Evolutionary conservation across 768 basidiomycete species (phyloP).

Genomic region (Pisolithus tinctorius): DNA sequence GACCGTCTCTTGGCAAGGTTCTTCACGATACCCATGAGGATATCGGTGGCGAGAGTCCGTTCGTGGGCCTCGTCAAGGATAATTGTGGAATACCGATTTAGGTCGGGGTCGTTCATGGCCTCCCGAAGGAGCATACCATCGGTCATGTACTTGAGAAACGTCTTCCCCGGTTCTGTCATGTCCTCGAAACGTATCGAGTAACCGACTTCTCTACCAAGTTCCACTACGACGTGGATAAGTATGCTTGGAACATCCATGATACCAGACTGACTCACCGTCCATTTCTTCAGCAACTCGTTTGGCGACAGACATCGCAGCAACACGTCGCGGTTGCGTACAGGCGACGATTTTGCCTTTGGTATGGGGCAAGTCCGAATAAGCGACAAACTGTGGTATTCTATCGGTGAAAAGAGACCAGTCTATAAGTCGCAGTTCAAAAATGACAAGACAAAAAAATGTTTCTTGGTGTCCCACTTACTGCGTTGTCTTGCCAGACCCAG

Average conservation of each 20-base stretch:
- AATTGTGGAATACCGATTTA: conserved; percentile 91
- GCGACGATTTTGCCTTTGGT: conserved; percentile 86
- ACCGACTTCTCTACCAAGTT: conserved; percentile 90
- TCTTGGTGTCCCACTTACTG: conserved; percentile 53
- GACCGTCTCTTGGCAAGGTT: conserved; percentile 67
- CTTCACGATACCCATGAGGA: conserved; percentile 96
- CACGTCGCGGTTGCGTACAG: conserved; percentile 93
- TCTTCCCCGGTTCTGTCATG: conserved; percentile 69
- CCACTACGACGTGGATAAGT: conserved; percentile 43
- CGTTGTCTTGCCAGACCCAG: conserved; percentile 93
- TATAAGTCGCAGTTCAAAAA: conserved; percentile 18
- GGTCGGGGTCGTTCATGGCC: conserved; percentile 92
- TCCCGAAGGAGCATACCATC: conserved; percentile 98
- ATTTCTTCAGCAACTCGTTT: conserved; percentile 99
- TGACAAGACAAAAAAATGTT: conserved; percentile 12
- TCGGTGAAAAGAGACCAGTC: conserved; percentile 23
- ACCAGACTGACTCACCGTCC: conserved; percentile 64
- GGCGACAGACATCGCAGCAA: conserved; percentile 97
- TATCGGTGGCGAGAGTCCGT: conserved; percentile 94
- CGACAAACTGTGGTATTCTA: conserved; percentile 96
- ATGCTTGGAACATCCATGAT: neutral
- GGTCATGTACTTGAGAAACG: conserved; percentile 99
- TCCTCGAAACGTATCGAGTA: conserved; percentile 99
- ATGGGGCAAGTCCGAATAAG: conserved; percentile 89
- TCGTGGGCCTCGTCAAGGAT: conserved; percentile 99